Percentiles rank a stretch among this genome's conserved stretches.
phyloP scores from a whole-genome alignment of 371 early-diverging fungal genomes.

The Apophysomyces elegans region DNA sequence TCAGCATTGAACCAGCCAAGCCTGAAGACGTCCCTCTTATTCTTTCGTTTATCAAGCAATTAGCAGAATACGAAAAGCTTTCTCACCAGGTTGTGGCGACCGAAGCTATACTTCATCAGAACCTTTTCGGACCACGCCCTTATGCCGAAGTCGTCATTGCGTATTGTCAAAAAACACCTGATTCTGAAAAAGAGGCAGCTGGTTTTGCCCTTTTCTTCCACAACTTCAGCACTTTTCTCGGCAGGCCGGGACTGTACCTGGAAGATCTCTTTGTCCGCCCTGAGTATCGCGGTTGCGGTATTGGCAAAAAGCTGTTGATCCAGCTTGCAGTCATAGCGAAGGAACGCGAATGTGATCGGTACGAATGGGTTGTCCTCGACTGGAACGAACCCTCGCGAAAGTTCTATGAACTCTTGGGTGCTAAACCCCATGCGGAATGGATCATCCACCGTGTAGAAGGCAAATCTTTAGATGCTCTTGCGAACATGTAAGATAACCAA shows the following conservation, averaged over 20 bases:
- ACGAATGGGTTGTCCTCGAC: slow-evolving; percentile 82
- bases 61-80: slow-evolving; percentile 82
- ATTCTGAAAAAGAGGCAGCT: slow-evolving; percentile 48
- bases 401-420: slow-evolving; percentile 66
- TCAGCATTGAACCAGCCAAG: slow-evolving; percentile 61
- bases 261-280: slow-evolving; percentile 80
- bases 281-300: slow-evolving; percentile 69
- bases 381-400: slow-evolving; percentile 73
- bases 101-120: slow-evolving; percentile 61
- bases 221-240: slow-evolving; percentile 82
- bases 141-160: slow-evolving; percentile 75
- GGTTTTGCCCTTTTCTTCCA: slow-evolving; percentile 85
- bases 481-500: slow-evolving; percentile 35
- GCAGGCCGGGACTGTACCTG: slow-evolving; percentile 79
- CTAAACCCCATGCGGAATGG: slow-evolving; percentile 68
- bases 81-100: slow-evolving; percentile 75
- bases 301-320: slow-evolving; percentile 73
- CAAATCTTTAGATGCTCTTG: slow-evolving; percentile 55
- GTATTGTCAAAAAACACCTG: slow-evolving; percentile 41
- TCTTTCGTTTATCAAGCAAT: slow-evolving; percentile 68
- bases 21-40: slow-evolving; percentile 67
- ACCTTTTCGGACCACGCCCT: slow-evolving; percentile 65
- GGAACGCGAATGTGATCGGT: slow-evolving; percentile 69
- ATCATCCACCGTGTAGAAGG: slow-evolving; percentile 71
- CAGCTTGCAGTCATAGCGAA: slow-evolving; percentile 71